phyloP scores from a whole-genome alignment of 176 grass and related monocot species.

The Oryza glumipatula region DNA sequence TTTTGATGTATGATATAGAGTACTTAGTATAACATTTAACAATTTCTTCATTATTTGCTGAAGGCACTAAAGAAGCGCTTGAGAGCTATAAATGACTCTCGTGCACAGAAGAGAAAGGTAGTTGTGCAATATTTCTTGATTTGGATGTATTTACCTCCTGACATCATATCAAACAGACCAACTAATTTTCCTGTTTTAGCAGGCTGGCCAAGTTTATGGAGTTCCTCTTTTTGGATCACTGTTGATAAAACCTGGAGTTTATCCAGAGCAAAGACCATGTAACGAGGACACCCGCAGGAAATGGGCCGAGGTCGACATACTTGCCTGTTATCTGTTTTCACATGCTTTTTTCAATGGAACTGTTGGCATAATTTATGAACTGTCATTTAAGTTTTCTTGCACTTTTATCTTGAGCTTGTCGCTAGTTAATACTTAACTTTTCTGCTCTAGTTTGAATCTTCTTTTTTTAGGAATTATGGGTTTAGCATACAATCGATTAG shows the following conservation, averaged over 20 bases:
- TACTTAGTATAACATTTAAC: slow-evolving; percentile 38
- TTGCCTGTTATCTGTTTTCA: slow-evolving; percentile 31
- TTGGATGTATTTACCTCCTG: slow-evolving; percentile 30
- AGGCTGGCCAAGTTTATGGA: slow-evolving; percentile 99
- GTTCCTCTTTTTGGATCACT: slow-evolving; percentile 88
- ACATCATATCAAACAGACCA: slow-evolving; percentile 9
- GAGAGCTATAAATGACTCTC: slow-evolving; percentile 97
- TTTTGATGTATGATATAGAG: slow-evolving; percentile 21
- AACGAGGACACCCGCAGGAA: slow-evolving; percentile 81
- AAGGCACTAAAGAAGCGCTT: slow-evolving; percentile 86
- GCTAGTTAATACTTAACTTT: slow-evolving; percentile 33
- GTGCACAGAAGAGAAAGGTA: slow-evolving; percentile 98
- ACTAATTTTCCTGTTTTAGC: slow-evolving; percentile 39
- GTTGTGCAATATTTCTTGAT: slow-evolving; percentile 14
- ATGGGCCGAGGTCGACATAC: slow-evolving; percentile 83
- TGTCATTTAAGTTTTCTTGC: slow-evolving; percentile 19
- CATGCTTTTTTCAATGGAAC: slow-evolving; percentile 22
- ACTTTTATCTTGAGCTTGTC: slow-evolving; percentile 20
- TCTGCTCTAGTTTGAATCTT: slow-evolving; percentile 21
- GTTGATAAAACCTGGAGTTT: slow-evolving; percentile 83
- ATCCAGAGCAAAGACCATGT: slow-evolving; percentile 90
- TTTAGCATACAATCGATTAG: background rate
- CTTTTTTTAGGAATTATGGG: slow-evolving; percentile 5
- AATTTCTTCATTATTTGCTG: slow-evolving; percentile 36
- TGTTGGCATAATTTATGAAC: background rate